Evolutionary conservation across 2,329 filamentous ascomycete genomes (phyloP).

Genomic region (Calonectria henricotiae): DNA sequence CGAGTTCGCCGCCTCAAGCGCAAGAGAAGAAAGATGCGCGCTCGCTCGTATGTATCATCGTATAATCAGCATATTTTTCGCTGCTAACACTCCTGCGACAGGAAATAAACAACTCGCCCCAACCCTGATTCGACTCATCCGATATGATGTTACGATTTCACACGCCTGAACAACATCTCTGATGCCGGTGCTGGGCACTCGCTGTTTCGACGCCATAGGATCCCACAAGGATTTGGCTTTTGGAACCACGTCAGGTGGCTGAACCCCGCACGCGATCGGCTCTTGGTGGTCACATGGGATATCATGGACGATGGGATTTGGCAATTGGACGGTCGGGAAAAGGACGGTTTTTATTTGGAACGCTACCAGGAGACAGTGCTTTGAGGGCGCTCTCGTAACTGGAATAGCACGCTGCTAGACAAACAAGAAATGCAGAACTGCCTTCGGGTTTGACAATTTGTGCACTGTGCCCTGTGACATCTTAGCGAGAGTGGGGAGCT

Average conservation of each 20-base stretch:
- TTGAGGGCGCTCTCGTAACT: constrained; percentile 49
- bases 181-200: constrained; percentile 52
- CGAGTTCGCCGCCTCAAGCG: constrained; percentile 98
- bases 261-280: constrained; percentile 53
- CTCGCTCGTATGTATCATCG: constrained; percentile 83
- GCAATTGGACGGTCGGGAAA: constrained; percentile 57
- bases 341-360: constrained; percentile 54
- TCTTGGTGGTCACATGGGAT: constrained; percentile 55
- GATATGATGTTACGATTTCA: constrained; percentile 59
- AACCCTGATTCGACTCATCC: constrained; percentile 71
- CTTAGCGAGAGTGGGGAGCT: constrained; percentile 17
- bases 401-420: constrained; percentile 49
- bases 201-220: constrained; percentile 42
- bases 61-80: constrained; percentile 2
- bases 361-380: constrained; percentile 49
- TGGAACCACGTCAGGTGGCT: constrained; percentile 51
- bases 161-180: constrained; percentile 52
- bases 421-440: constrained; percentile 52
- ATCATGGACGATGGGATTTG: constrained; percentile 51
- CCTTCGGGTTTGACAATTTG: constrained; percentile 34
- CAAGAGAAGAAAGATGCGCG: constrained; percentile 99
- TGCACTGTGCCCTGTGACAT: constrained; percentile 20
- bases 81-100: constrained; percentile 60
- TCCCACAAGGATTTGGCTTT: constrained; percentile 51
- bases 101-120: constrained; percentile 79